Evolutionary conservation across 805 yeast species (phyloP), one percentile per base, ranked within the genome.

Genomic region (Kluyveromyces nonfermentans): DNA sequence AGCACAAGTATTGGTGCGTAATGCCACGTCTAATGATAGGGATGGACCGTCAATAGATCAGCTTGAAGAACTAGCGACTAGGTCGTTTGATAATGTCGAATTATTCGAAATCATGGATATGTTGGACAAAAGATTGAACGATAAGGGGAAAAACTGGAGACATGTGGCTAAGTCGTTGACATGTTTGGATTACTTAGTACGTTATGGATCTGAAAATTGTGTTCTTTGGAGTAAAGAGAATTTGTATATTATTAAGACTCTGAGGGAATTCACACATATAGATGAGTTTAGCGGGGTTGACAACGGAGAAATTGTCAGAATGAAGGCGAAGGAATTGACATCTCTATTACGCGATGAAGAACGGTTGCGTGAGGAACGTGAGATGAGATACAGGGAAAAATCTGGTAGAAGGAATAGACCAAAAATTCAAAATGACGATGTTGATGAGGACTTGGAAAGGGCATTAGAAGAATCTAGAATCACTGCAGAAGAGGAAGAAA

Each of bases 91-190:
- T 47, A 67, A 68, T 49, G 78, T 82, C 6, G 94, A 86, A 54
- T 79, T 88, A 55, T 72, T 87, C 56, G 95, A 88, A 59, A 78
- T 88, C 38, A 85, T 90, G 94, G 97, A 90, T 58, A 87, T 90
- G 82, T 66, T 90, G 37, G 97, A 90, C 66, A 78, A 87, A 52
- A 75, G 98, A 50, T 69, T 90, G 51, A 90, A 90, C 59, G 97
- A 90, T 60, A 89, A 89, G 69, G 97, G 97, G 48, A 89, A 88
- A 63, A 85, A 90, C 67, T 90, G 97, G 97, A 76, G 96, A 52
- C 98, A 90, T 62, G 89, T 90, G 40, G 89, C 94, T 50, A 93
- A 90, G 64, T 81, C 95, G 1, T 71, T 90, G 49, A 83, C 95
- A 1, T 80, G 90, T n/a, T 72, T 90, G 53, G 96, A 89, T 56